Base-by-base conservation (phyloP, 2,329 filamentous ascomycete genomes). In the Chaetomiaceae sp. region DNA sequence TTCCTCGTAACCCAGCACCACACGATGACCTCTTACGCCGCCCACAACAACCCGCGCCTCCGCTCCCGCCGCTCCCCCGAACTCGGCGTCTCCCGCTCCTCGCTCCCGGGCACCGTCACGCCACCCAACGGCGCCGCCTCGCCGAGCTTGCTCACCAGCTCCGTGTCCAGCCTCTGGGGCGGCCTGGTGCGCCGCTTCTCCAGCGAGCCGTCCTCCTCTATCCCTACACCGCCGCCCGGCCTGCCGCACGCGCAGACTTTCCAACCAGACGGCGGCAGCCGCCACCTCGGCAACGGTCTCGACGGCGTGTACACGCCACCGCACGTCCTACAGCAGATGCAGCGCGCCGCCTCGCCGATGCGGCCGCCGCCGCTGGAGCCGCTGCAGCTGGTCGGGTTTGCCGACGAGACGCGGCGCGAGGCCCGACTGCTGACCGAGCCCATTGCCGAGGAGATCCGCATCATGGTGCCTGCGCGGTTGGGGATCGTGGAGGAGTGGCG, bases 381-480 rank as follows among this genome's bases (percentile, higher is more conserved):
- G 0, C 68, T 97, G 18, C 72, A 75, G 4, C 74, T 97, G 29
- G 67, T 71, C 18, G 86, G 86, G 30, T 88, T 83, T 65, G 71
- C 73, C 48, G 68, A 72, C 1, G 74, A 73, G 57, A 88, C 84
- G 3, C 68, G 73, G 15, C 57, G 68, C 15, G 74, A 73, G 29
- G 81, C 80, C 38, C 77, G 79, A 55, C 71, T 97, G 43, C 73
- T 98, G 46, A 84, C 76, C 15, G 71, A 73, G 40, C 76, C 81
- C 10, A 71, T 97, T 24, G 93, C 91, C 3, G 93, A 97, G 68
- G 93, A 97, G 70, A 95, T 97, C 47, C 78, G 93, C 38, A 78
- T 94, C 32, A 82, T 97, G 59, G 72, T 97, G 18, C 93, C 93
- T 1, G 82, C 94, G 55, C 77, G 93, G 39, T 69, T 97, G 50